Base-by-base conservation (phyloP, 2,329 filamentous ascomycete genomes). In the Arthrobotrys conoides region DNA sequence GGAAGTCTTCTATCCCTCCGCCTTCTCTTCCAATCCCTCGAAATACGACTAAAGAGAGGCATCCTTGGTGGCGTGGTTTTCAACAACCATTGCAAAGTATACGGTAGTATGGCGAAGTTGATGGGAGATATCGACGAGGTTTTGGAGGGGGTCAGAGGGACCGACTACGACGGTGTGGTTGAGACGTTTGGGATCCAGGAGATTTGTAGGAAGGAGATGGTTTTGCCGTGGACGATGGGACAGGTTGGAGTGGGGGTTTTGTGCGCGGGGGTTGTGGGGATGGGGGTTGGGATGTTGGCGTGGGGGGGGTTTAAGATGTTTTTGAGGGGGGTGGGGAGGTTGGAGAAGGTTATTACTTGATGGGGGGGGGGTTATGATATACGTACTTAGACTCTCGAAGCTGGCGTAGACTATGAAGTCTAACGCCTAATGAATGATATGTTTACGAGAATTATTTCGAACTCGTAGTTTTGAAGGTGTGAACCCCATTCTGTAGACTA, bases 61-160 rank as follows among this genome's bases (percentile, higher is more conserved):
- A n/a, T n/a, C 10, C 8, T 41, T 1, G 38, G 14, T 9, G 16
- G 48, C 1, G 14, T 46, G 48, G 48, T 6, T 3, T 30, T 1
- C 5, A 10, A n/a, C 1, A 33, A 5, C 5, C 3, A 30, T 30
- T 78, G 75, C 36, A 57, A 59, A 14, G 63, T 78, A 5, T 69
- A 72, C 46, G 48, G 69, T 1, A 69, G 75, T 33, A 71, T 78
- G 63, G 51, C 49, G 8, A 51, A 66, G 44, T 9, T 72, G 18
- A 20, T 78, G 5, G 36, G 49, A 16, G 67, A 69, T 4, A 22
- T 78, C 0, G 68, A 78, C 24, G 48, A 27, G 10, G 20, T 72
- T 1, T 30, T 78, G 41, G 20, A 41, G 8, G 49, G 41, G 3
- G 48, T 69, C 14, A 66, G 18, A 27, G 75, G 75, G 2, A n/a